These are phyloP conservation scores for Digitaria exilis DNA, from an alignment of 202 grass and related monocot species.

Conservation along the genomic window DNA sequence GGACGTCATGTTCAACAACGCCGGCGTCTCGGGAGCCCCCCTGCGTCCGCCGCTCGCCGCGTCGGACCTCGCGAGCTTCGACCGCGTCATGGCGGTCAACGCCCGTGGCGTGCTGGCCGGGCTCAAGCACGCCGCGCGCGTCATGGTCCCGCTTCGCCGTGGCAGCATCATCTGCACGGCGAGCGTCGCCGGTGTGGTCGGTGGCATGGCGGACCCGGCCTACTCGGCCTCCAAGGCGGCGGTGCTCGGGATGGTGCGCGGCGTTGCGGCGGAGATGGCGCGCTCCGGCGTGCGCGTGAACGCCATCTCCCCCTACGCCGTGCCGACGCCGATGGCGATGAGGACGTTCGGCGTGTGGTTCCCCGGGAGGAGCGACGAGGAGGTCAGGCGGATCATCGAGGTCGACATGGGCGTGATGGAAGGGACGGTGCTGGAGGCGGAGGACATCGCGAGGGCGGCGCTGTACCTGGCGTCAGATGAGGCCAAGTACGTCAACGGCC, in stretches of 20 bases:
- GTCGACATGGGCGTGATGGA: background rate
- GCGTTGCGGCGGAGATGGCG: background rate
- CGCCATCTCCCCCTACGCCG: background rate
- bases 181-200: constrained; percentile 27
- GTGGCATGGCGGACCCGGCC: background rate
- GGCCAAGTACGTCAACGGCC: background rate
- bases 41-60: background rate
- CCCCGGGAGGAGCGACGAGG: background rate
- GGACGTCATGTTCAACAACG: constrained; percentile 11
- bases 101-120: constrained; percentile 38
- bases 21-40: background rate
- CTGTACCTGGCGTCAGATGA: background rate
- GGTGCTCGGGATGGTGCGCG: background rate
- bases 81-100: constrained; percentile 43
- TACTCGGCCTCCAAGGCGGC: background rate
- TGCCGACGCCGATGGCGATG: background rate
- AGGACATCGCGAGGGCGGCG: background rate
- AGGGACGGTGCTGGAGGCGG: background rate
- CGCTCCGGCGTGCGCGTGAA: background rate
- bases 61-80: background rate
- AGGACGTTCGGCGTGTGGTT: background rate
- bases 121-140: constrained; percentile 67
- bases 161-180: constrained; percentile 63
- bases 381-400: background rate
- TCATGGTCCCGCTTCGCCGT: constrained; percentile 45